These are phyloP conservation scores for Helianthus tuberosus DNA, from an alignment of 129 eudicot species.

Conservation along the genomic window DNA sequence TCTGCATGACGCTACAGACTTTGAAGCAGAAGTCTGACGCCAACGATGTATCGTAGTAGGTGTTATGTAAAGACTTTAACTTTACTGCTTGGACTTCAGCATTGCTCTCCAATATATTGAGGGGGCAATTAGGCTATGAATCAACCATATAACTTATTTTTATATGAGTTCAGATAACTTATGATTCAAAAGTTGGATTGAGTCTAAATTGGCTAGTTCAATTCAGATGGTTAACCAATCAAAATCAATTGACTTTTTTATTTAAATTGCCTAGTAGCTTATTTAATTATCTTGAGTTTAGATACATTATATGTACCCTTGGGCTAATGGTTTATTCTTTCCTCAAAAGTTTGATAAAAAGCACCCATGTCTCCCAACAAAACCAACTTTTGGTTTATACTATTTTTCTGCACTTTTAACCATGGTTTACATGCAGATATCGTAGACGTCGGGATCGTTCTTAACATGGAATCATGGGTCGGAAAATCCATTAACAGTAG, in stretches of 20 bases:
- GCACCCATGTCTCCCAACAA: background rate
- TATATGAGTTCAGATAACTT: background rate
- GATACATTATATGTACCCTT: background rate
- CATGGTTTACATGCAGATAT: background rate
- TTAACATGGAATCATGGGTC: constrained; percentile 13
- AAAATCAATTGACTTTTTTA: background rate
- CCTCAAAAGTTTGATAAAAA: constrained; percentile 5
- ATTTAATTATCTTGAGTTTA: background rate
- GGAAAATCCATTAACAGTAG: constrained; percentile 21
- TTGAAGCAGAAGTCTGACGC: too few species aligned
- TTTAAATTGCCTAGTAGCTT: background rate
- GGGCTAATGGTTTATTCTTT: background rate
- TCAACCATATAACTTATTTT: background rate
- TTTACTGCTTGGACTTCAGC: too few species aligned
- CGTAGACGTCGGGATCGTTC: constrained; percentile 15
- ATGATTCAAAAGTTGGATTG: background rate
- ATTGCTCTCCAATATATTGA: background rate
- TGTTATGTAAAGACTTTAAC: too few species aligned
- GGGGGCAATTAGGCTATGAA: background rate
- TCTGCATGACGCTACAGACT: too few species aligned
- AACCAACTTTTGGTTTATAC: constrained; percentile 6
- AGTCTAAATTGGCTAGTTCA: background rate
- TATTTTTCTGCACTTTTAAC: constrained; percentile 7
- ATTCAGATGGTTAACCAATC: background rate
- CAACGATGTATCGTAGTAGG: too few species aligned